Conservation (phyloP, 345 rosid genomes). For the Hypericum perforatum region DNA sequence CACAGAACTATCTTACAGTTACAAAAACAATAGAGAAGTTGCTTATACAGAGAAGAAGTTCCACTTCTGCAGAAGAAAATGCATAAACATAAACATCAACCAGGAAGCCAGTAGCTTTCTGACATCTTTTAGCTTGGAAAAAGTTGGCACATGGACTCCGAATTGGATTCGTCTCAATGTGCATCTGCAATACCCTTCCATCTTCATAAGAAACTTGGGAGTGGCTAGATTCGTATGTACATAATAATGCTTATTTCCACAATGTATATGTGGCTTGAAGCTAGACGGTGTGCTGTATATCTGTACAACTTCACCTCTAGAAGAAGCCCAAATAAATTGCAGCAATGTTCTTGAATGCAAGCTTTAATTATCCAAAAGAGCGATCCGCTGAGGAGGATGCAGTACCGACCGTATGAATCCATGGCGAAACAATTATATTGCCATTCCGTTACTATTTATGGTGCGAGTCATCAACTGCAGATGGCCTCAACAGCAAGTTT, state of each 20-base stretch:
- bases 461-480: conserved; percentile 13
- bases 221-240: conserved; percentile 11
- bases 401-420: conserved; percentile 14
- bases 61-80: conserved; percentile 4
- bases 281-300: conserved; percentile 46
- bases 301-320: conserved; percentile 69
- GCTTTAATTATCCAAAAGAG: conserved; percentile 18
- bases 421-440: conserved; percentile 12
- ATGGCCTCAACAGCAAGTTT: conserved; percentile 24
- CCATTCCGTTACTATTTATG: conserved; percentile 1
- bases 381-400: conserved; percentile 13
- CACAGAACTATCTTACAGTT: conserved; percentile 18
- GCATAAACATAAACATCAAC: conserved; percentile 2
- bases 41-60: conserved; percentile 17
- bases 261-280: conserved; percentile 16
- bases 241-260: conserved; percentile 20
- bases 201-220: neutral
- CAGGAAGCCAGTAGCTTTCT: conserved; percentile 44
- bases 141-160: conserved; percentile 51
- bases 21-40: conserved; percentile 23
- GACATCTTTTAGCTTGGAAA: conserved; percentile 12
- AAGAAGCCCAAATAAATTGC: conserved; percentile 29
- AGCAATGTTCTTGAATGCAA: conserved; percentile 13
- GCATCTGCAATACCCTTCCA: conserved; percentile 23
- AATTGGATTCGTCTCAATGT: conserved; percentile 40